Evolutionary conservation across 306 rosid genomes (phyloP), one percentile per base, ranked within the genome.

Genomic region (Medicago ruthenica): DNA sequence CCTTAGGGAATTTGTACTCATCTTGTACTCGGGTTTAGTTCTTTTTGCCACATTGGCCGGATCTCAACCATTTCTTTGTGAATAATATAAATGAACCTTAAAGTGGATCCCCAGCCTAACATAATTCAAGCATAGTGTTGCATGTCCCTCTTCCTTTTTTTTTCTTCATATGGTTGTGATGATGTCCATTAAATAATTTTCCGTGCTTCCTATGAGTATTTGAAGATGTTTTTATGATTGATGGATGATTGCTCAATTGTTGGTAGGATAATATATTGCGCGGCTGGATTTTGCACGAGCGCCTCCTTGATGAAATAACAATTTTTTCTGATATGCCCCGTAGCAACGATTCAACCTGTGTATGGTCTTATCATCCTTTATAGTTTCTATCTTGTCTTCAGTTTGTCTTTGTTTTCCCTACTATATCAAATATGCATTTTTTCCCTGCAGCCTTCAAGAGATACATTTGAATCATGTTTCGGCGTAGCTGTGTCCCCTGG

Each of bases 401-500:
- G 27, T 55, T 42, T 41, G 42, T 54, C 41, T 27, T 50, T 71
- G 57, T 15, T 53, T 61, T 16, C 16, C 18, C 47, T 21, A 75
- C 79, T 57, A 57, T 57, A 74, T 79, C 60, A 55, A 73, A 62
- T 79, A 27, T 74, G 34, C 73, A 15, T 34, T 51, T 62, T 67
- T 40, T 70, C 39, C 10, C 75, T 87, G 77, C 97, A 94, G 97
- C 84, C 85, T 74, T 82, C 95, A 54, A 73, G 78, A 71, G 89
- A 94, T 79, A 76, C 74, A 75, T 88, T 79, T 74, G 89, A 74
- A 42, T 92, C 98, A 73, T 87, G 96, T 86, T 86, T 74, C 80
- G 98, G 98, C 58, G 68, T 87, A 41, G 92, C 95, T 3, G 88
- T 86, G 80, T 94, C 98, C 78, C 98, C 96, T 9, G 98, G 97